These are phyloP conservation scores for Trichosporon asahii DNA, from an alignment of 1,284 basidiomycete species.

Conservation along the genomic window DNA sequence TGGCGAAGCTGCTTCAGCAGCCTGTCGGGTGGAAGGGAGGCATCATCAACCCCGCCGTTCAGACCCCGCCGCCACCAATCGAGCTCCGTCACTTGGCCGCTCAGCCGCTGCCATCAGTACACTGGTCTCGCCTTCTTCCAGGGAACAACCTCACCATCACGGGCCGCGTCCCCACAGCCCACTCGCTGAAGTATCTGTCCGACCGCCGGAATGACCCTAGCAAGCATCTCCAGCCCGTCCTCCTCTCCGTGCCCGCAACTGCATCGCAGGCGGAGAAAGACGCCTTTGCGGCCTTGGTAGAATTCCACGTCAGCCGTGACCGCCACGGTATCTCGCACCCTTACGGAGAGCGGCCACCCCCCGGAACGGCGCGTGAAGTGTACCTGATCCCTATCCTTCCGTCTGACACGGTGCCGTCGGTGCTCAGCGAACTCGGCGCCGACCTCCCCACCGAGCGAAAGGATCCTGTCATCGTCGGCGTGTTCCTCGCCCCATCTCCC, in stretches of 20 bases:
- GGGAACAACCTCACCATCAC: conserved; percentile 35
- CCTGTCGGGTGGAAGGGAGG: conserved; percentile 36
- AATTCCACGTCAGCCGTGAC: conserved; percentile 68
- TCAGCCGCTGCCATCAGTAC: neutral
- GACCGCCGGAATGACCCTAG: conserved; percentile 68
- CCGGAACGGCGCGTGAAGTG: conserved; percentile 74
- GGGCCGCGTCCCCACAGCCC: conserved; percentile 73
- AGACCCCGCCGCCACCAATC: conserved; percentile 23
- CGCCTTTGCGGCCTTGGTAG: conserved; percentile 63
- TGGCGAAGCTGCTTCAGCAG: conserved; percentile 27
- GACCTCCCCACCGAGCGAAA: conserved; percentile 61
- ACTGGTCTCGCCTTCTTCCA: conserved; percentile 38
- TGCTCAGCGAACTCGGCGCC: conserved; percentile 33
- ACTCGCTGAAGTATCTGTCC: conserved; percentile 68
- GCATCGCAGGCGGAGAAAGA: conserved; percentile 48
- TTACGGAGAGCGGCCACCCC: conserved; percentile 65
- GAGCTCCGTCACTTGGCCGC: conserved; percentile 24
- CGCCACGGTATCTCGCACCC: conserved; percentile 83
- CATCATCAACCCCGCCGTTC: conserved; percentile 33
- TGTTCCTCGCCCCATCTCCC: conserved; percentile 76
- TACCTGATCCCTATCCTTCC: conserved; percentile 79
- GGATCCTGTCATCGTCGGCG: conserved; percentile 68
- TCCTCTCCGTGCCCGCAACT: conserved; percentile 60
- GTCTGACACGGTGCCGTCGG: conserved; percentile 70
- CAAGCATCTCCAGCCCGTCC: conserved; percentile 75